Evolutionary conservation across 78 protist genomes (phyloP).

Genomic region (Ministeria vibrans): DNA sequence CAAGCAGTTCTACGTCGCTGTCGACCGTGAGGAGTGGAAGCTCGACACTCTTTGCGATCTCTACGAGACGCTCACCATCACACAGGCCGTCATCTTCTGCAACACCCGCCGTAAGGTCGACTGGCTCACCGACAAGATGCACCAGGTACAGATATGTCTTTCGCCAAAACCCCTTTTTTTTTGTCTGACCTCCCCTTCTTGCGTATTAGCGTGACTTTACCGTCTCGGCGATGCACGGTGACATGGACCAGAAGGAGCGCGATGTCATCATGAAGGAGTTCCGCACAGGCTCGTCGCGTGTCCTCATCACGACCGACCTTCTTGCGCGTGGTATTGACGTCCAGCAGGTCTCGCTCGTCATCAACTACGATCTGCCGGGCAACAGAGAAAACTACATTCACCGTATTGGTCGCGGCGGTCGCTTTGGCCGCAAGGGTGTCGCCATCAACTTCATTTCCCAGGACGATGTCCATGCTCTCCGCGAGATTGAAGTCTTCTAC

Average conservation of each 20-base stretch:
- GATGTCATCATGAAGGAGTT: constrained; percentile 92
- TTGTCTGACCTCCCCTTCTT: too few species aligned
- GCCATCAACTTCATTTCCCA: constrained; percentile 78
- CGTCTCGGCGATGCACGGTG: constrained; percentile 95
- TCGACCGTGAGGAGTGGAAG: constrained; percentile 93
- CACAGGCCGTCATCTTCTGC: constrained; percentile 72
- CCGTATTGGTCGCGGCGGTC: constrained; percentile 83
- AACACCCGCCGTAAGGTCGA: constrained; percentile 84
- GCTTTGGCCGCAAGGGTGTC: constrained; percentile 89
- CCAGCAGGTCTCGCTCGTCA: constrained; percentile 95
- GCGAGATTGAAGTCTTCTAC: constrained; percentile 74
- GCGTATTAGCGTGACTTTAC: constrained; percentile 85
- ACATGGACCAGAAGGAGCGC: constrained; percentile 93
- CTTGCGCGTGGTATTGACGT: constrained; percentile 99
- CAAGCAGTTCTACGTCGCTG: constrained; percentile 94
- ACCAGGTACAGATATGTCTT: too few species aligned
- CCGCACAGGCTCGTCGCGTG: constrained; percentile 92
- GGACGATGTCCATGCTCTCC: constrained; percentile 50
- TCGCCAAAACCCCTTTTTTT: too few species aligned
- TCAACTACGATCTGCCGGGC: constrained; percentile 97
- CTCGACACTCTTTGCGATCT: constrained; percentile 97
- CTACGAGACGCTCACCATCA: constrained; percentile 80
- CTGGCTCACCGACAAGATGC: constrained; percentile 86
- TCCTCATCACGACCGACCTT: constrained; percentile 98
- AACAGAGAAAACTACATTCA: constrained; percentile 97